Base-by-base conservation (phyloP, 208 protist species). In the Novymonas esmeraldas region DNA sequence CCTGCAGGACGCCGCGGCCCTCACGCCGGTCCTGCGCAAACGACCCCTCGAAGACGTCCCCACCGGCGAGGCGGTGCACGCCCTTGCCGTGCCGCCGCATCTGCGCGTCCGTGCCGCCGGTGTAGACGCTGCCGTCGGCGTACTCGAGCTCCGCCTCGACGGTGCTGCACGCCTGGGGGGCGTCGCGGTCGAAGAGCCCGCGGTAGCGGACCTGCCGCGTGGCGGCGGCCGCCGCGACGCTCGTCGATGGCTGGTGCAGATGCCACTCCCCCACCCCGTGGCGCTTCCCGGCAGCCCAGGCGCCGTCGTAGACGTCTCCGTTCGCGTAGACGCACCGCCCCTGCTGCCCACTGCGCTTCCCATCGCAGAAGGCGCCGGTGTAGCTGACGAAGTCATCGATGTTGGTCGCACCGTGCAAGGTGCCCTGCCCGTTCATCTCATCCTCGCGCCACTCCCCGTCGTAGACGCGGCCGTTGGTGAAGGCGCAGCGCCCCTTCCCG, bases 401-500 rank as follows among this genome's bases (percentile, higher is more conserved):
- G 31, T 62, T 73, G 1, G 86, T 31, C 0, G 81, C 80, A 11
- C 82, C 89, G 36, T 13, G 52, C 41, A 93, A 71, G 10, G 69
- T 74, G n/a, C 90, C 93, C 5, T 70, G 20, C n/a, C 93, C 93
- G 34, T 87, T 74, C 87, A 93, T 92, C 54, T 90, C 66, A 56
- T 95, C 93, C 11, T 74, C 61, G 26, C 64, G 26, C 94, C 94
- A 98, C 50, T 93, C 84, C 0, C 94, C 92, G 1, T 79, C 75
- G 76, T 96, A 97, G 33, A 62, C 54, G 14, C 81, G 80, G 20
- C 90, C 92, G 55, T 92, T 93, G 18, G 63, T 42, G 51, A 95
- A 97, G 7, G 48, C 63, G 66, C 94, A 98, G 2, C 50, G 75
- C 6, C 94, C 92, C 2, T 72, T 57, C 13, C 90, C 94, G 55